Evolutionary conservation across 768 basidiomycete species (phyloP).

Genomic region (Cystofilobasidium macerans): DNA sequence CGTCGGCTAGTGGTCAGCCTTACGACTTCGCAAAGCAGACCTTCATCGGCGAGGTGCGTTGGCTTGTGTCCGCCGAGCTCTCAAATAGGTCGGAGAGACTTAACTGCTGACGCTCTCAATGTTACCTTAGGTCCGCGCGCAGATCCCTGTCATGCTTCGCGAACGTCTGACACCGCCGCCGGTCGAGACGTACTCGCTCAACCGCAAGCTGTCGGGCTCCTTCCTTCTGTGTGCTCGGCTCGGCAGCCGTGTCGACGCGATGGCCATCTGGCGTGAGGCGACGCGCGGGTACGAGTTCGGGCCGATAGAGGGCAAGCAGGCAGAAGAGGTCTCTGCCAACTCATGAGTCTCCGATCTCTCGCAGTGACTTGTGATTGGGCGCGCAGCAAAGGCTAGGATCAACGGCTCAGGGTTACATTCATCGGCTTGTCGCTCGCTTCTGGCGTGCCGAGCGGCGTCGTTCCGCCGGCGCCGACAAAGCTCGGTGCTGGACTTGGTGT

Average conservation of each 20-base stretch:
- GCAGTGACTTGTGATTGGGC: not conserved
- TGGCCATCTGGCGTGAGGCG: constrained; percentile 61
- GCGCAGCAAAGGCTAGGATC: not conserved
- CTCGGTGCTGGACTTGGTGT: not conserved
- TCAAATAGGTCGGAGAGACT: too few species aligned
- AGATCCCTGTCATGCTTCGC: constrained; percentile 81
- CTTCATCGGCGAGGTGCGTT: constrained; percentile 15
- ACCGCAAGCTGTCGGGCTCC: constrained; percentile 48
- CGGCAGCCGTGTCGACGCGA: constrained; percentile 61
- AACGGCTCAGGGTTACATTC: not conserved
- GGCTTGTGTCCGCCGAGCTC: too few species aligned
- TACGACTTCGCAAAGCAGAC: constrained; percentile 23
- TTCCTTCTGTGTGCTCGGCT: constrained; percentile 49
- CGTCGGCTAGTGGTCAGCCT: not conserved
- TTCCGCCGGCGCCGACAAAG: not conserved
- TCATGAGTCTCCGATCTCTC: too few species aligned
- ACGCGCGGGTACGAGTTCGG: constrained; percentile 40
- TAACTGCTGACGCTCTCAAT: too few species aligned
- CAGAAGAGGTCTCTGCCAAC: not conserved
- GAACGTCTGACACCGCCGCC: constrained; percentile 86
- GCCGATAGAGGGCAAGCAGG: not conserved
- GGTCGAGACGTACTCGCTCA: constrained; percentile 84
- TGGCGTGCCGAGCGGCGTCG: not conserved
- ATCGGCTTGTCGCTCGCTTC: not conserved
- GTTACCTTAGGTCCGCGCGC: constrained; percentile 51